Evolutionary conservation across 805 yeast species (phyloP), one percentile per base, ranked within the genome.

Genomic region (Candida morakotiae): DNA sequence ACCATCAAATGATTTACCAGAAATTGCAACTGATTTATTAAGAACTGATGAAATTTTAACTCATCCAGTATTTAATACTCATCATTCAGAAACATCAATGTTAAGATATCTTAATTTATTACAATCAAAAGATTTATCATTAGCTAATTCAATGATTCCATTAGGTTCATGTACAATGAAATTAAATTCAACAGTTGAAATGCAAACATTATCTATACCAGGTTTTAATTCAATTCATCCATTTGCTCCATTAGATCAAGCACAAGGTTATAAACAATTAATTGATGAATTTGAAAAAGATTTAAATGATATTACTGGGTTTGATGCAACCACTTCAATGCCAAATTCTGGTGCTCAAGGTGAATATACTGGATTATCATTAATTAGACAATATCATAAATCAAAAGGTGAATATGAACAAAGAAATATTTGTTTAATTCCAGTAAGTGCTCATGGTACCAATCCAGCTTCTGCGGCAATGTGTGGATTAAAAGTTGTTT

Each of bases 301-400:
- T 61, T 70, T 93, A 48, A 85, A 89, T 39, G 87, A 84, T 46
- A 89, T 93, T 46, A 91, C 98, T 9, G 98, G 98, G 0, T 87
- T 93, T 53, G 86, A 81, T 43, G 91, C 86, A 28, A 83, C 95
- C 15, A 85, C 97, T 2, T 67, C 87, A 42, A 94, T 87, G 81
- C 98, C 98, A 45, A 93, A 93, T 59, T 87, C 97, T 27, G 98
- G 98, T 48, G 98, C 98, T 27, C 96, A 91, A 63, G 98, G 98
- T 62, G 98, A 93, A 64, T 93, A 84, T 64, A 78, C 98, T 11
- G 98, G 98, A 20, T 71, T 93, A 42, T 77, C 94, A 42, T 87
- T 88, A 31, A 91, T 93, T 48, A 75, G 80, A 48, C 76, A 83
- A 26, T 93, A 86, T 58, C 77, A 85, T 48, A 76, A 79, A 43